Evolutionary conservation across 768 basidiomycete genomes (phyloP).

Genomic region (Coprinopsis sp.): DNA sequence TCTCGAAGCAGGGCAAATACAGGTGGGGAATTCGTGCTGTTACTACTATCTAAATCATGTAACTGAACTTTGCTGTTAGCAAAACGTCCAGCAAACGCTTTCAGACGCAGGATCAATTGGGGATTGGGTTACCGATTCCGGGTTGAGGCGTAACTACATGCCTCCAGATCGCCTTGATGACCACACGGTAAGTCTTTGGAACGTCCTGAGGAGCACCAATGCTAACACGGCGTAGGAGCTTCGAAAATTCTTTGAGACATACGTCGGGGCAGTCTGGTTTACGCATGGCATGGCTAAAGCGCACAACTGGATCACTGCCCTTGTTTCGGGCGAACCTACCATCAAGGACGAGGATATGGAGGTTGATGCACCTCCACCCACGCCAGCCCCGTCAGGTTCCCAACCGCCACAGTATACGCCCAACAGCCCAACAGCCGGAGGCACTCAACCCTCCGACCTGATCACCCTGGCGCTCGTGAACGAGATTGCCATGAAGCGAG

Average conservation of each 20-base stretch:
- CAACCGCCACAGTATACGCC: conserved; percentile 7
- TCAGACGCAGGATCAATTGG: neutral
- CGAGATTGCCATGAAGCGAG: conserved; percentile 48
- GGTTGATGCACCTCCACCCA: neutral
- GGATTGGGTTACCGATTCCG: too few relatives aligned
- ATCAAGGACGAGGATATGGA: conserved; percentile 3
- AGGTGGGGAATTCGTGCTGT: conserved; percentile 29
- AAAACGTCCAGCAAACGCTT: too few relatives aligned
- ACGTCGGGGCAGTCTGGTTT: conserved; percentile 5
- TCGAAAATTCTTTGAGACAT: conserved; percentile 1
- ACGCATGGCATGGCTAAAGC: neutral
- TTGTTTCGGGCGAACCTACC: neutral
- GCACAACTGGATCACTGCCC: neutral
- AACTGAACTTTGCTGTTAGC: too few relatives aligned
- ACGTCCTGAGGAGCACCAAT: neutral
- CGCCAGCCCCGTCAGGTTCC: conserved; percentile 18
- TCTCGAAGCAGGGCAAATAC: conserved; percentile 36
- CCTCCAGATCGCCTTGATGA: too few relatives aligned
- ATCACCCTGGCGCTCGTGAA: conserved; percentile 42
- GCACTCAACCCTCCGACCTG: conserved; percentile 16
- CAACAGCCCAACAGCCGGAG: conserved; percentile 22
- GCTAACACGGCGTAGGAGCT: neutral
- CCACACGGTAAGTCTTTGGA: too few relatives aligned
- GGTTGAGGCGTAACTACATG: too few relatives aligned
- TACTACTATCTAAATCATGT: too few relatives aligned